A percentile compares a stretch with the other conserved stretches of the same genome.
Conservation (phyloP, 768 basidiomycete genomes). For the Fibroporia radiculosa region DNA sequence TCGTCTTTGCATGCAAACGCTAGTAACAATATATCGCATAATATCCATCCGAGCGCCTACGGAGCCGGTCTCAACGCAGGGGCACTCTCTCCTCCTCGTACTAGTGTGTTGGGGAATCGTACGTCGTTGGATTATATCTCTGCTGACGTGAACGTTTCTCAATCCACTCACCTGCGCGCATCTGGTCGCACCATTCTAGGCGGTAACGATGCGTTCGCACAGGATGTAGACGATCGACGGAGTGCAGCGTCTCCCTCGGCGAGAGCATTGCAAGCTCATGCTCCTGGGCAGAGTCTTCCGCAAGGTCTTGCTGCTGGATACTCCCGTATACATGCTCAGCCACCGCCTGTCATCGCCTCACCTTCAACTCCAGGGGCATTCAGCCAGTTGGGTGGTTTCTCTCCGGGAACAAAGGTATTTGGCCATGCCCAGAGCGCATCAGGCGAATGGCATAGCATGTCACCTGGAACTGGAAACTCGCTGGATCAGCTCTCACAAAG, state of each 20-base stretch:
- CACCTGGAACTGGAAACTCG: conserved; percentile 17
- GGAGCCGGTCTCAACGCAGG: conserved; percentile 8
- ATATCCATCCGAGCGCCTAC: conserved; percentile 11
- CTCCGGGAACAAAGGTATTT: conserved; percentile 18
- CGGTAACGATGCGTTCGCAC: conserved; percentile 13
- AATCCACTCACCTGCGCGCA: conserved; percentile 28
- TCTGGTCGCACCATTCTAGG: conserved; percentile 24
- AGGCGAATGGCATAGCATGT: conserved; percentile 25
- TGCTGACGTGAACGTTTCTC: conserved; percentile 29
- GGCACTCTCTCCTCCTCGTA: conserved; percentile 21
- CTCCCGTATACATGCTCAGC: conserved; percentile 77
- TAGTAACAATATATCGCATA: conserved; percentile 7
- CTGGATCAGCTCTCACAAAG: conserved; percentile 9
- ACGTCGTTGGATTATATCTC: conserved; percentile 21
- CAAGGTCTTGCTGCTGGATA: conserved; percentile 90
- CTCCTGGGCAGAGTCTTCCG: conserved; percentile 85
- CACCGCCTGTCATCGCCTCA: conserved; percentile 26
- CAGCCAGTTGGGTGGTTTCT: conserved; percentile 18
- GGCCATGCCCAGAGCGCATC: conserved; percentile 16
- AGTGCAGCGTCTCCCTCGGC: conserved; percentile 55
- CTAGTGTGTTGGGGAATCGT: conserved; percentile 15
- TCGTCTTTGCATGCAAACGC: conserved; percentile 16
- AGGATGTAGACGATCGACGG: conserved; percentile 20
- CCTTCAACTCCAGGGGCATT: conserved; percentile 27
- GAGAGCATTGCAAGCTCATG: conserved; percentile 79